A percentile compares a stretch with the other conserved stretches of the same genome.
These are phyloP conservation scores for Vaccinium myrtillus DNA, from an alignment of 148 eudicot genomes.

Conservation along the genomic window DNA sequence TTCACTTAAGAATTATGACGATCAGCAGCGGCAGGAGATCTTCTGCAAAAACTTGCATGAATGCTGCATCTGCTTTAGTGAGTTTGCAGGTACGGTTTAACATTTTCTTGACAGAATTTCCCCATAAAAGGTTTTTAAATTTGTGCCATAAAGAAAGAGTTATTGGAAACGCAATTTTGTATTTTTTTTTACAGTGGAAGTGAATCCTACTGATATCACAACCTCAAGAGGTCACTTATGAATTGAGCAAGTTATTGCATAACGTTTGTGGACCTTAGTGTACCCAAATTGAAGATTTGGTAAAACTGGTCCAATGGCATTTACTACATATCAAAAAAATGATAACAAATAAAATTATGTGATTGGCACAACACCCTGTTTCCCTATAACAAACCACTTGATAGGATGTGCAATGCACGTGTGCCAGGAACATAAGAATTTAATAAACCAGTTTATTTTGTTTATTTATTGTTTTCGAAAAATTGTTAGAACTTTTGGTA, in stretches of 20 bases:
- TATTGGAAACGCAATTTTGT: not conserved
- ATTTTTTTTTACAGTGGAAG: not conserved
- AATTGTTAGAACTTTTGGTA: not conserved
- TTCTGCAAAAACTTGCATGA: conserved; percentile 65
- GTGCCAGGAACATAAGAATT: not conserved
- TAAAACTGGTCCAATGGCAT: not conserved
- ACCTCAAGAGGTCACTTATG: not conserved
- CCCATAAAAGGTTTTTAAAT: not conserved
- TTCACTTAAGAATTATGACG: conserved; percentile 65
- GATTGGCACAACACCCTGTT: not conserved
- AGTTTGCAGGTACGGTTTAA: conserved; percentile 65
- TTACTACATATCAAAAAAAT: not conserved
- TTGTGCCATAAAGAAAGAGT: not conserved
- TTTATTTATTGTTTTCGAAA: not conserved
- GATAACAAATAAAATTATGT: not conserved
- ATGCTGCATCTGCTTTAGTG: conserved; percentile 85
- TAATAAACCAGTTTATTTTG: not conserved
- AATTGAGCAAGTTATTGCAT: not conserved
- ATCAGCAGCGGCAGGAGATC: conserved; percentile 56
- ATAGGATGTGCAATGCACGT: not conserved
- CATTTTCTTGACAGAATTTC: conserved; percentile 4
- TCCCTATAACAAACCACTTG: not conserved
- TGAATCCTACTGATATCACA: not conserved
- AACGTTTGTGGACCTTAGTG: not conserved
- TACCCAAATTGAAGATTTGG: not conserved